Base-by-base conservation (phyloP, 306 rosid genomes). In the Acacia confusa region DNA sequence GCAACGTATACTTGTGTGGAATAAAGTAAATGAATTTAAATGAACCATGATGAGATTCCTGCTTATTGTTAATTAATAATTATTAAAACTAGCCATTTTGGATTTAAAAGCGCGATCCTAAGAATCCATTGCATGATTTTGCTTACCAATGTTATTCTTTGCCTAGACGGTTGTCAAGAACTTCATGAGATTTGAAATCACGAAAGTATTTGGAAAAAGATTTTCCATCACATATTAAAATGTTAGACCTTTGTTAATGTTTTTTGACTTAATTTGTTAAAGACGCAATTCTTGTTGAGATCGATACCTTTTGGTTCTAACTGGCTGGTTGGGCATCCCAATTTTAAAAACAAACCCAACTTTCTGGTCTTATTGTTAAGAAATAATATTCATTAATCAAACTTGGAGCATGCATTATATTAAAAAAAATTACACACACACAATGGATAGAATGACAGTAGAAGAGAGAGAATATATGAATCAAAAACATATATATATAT, bases 171-270 rank as follows among this genome's bases (percentile, higher is more conserved):
- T 87, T 85, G 86, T 84, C 84, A 86, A 80, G 34, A 85, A 81
- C 79, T 74, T 61, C 81, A 83, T 81, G 57, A 81, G 87, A 92
- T 82, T 80, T 80, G 84, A 89, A 89, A 89, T 85, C 88, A 4
- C 65, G 43, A 78, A 83, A 88, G 87, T 77, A 79, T 63, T 79
- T 82, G 7, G 12, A 40, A 58, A 58, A 77, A 84, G 85, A 84
- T 81, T 88, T 81, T 38, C 75, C 52, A 25, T 77, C 80, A 43
- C 73, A 78, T 75, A 78, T 19, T 53, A 7, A 64, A 64, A 73
- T 64, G 82, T 20, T 66, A 68, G 77, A 75, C 80, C 80, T 74
- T 57, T 74, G 74, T 67, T 70, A 66, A 40, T 32, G 3, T 73
- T 63, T 53, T 74, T 74, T 58, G 76, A 73, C 76, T 22, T 52